phyloP scores from a whole-genome alignment of 306 rosid genomes.

The Fragaria vesca region DNA sequence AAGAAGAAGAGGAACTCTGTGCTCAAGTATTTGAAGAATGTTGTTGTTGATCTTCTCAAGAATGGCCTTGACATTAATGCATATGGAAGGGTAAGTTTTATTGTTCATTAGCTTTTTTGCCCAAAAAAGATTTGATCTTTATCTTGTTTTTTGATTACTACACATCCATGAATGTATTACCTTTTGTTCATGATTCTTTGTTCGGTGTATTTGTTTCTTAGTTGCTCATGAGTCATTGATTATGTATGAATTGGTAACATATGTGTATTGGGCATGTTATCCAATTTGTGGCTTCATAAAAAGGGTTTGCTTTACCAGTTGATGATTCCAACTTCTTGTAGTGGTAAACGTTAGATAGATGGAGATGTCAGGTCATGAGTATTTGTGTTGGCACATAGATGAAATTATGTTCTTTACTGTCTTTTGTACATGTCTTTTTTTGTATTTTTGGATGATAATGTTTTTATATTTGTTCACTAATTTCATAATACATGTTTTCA shows the following conservation, averaged over 20 bases:
- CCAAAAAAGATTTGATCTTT: background rate
- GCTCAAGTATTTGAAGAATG: conserved; percentile 55
- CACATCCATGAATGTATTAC: background rate
- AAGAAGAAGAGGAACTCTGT: conserved; percentile 51
- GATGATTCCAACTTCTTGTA: background rate
- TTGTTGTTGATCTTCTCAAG: conserved; percentile 22
- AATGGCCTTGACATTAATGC: conserved; percentile 54
- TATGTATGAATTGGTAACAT: background rate
- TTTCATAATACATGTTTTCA: too few relatives aligned
- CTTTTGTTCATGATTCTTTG: background rate
- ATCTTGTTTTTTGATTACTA: background rate
- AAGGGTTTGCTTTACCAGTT: conserved; percentile 4
- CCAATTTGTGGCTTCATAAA: background rate
- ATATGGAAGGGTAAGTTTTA: conserved; percentile 54
- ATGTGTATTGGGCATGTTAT: background rate
- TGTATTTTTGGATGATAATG: too few relatives aligned
- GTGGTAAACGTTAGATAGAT: background rate
- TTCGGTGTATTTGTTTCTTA: background rate
- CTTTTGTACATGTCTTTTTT: background rate
- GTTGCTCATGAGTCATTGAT: background rate
- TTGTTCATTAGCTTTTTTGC: background rate
- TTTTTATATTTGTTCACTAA: too few relatives aligned
- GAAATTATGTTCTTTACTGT: background rate
- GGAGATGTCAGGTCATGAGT: background rate
- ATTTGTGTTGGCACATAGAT: background rate